Evolutionary conservation across 148 eudicot species (phyloP).

Genomic region (Rhododendron griersonianum): DNA sequence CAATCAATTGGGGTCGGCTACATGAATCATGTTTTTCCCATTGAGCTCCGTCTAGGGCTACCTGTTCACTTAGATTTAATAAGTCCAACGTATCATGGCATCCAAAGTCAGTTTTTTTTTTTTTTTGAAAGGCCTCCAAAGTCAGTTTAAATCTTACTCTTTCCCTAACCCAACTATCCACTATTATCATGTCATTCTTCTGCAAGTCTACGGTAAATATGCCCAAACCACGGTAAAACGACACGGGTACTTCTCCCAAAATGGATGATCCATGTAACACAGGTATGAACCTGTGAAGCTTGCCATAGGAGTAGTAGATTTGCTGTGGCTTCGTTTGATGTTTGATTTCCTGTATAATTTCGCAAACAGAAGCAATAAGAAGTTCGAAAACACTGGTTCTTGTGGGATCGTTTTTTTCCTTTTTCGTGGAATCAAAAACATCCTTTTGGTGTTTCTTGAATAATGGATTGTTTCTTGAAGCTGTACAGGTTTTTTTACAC

Average conservation of each 20-base stretch:
- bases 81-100: too few relatives aligned
- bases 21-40: too few relatives aligned
- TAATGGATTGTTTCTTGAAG: not conserved
- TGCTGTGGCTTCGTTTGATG: not conserved
- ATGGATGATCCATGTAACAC: not conserved
- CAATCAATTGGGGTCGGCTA: too few relatives aligned
- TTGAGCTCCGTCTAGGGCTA: too few relatives aligned
- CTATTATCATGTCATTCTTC: too few relatives aligned
- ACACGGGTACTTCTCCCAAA: not conserved
- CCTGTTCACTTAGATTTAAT: too few relatives aligned
- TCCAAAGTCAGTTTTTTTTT: too few relatives aligned
- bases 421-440: not conserved
- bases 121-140: too few relatives aligned
- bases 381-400: not conserved
- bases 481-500: not conserved
- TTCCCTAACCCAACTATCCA: too few relatives aligned
- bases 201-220: too few relatives aligned
- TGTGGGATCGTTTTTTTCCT: not conserved
- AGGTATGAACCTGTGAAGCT: not conserved
- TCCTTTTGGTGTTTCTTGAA: not conserved
- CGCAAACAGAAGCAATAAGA: not conserved
- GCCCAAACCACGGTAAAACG: not conserved
- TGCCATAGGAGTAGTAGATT: too few relatives aligned
- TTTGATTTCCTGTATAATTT: not conserved
- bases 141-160: too few relatives aligned